Evolutionary conservation across 1,284 basidiomycete genomes (phyloP), one percentile per base, ranked within the genome.

Genomic region (Singerocomus inundabilis): DNA sequence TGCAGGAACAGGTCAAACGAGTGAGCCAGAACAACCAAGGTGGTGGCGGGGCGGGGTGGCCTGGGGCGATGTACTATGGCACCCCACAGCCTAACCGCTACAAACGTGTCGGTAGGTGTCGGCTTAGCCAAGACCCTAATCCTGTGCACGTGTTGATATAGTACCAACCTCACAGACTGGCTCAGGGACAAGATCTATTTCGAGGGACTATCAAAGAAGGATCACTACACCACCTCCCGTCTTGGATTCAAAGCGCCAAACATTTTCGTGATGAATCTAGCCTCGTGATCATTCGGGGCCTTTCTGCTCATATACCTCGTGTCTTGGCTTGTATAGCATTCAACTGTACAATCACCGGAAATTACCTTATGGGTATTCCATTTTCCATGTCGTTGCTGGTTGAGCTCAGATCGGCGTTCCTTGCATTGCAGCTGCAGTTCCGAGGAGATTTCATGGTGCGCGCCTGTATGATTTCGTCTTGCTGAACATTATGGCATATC

Each of bases 161-260:
- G 25, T 43, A 9, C 18, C 7, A 24, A 31, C 30, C 34, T 9
- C 39, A 13, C 53, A 88, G 88, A 90, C 61, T 90, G 87, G 86
- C 74, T 91, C 16, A 77, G 84, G 40, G 87, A 89, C 51, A 76
- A 78, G 48, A 71, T 78, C 28, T 88, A 74, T 64, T 88, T 91
- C 55, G 86, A 91, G 48, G 74, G 76, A n/a, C 59, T 91, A 49
- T 53, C 58, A 15, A 77, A 74, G 59, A 79, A 84, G 56, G 83
- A 88, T 55, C 60, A 60, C 6, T 91, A 90, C 57, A 71, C 76
- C 1, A 58, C 70, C 32, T 62, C 70, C 10, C 76, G 87, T 11
- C 78, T 91, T 30, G 88, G 88, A 1, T 91, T 80, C 68, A 75
- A 74, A 46, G 88, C 88, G 1, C 81, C 88, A 2, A 91, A 91